Evolutionary conservation across 1,284 basidiomycete genomes (phyloP), one percentile per base, ranked within the genome.

Genomic region (Xanthoconium separans): DNA sequence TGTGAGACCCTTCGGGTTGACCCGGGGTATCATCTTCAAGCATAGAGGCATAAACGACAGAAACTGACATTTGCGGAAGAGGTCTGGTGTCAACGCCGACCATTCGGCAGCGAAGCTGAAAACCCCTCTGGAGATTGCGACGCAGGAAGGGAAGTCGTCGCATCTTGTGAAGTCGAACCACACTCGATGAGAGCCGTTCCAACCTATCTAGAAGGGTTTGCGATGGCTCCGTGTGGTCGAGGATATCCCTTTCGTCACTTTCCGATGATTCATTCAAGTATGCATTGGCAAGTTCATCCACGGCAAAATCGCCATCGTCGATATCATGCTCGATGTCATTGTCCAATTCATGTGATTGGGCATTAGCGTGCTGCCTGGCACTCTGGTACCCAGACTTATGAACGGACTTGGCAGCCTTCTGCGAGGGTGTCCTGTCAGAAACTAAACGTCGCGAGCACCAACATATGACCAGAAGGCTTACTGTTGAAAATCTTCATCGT

Each of bases 61-160:
- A 62, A n/a, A 76, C 51, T 3, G 60, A 36, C 12, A 40, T 44
- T 13, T n/a, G 44, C 1, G 67, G 66, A 7, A 58, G 59, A 7
- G 53, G 47, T 47, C 43, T 47, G 12, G 50, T 56, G 20, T 58
- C 54, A 40, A 69, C 55, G 36, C 64, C 65, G 24, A 50, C 47
- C 27, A 33, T 49, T 36, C 47, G 51, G 44, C 62, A 85, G 29
- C 69, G 70, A 33, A 58, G 42, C 6, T 57, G 53, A 58, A 85
- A 85, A 2, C 80, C 80, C 8, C 43, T 57, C 8, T 75, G 72
- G 15, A 87, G 60, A 57, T 80, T 81, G 8, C 80, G 77, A 27
- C 67, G 64, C 13, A 83, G 70, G 61, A 85, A 87, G 0, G 85
- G 84, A 4, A 85, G 70, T 44, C 66, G 71, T 15, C 50, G 56